phyloP scores from a whole-genome alignment of 1,284 basidiomycete genomes.

The Polyporus tsugae region DNA sequence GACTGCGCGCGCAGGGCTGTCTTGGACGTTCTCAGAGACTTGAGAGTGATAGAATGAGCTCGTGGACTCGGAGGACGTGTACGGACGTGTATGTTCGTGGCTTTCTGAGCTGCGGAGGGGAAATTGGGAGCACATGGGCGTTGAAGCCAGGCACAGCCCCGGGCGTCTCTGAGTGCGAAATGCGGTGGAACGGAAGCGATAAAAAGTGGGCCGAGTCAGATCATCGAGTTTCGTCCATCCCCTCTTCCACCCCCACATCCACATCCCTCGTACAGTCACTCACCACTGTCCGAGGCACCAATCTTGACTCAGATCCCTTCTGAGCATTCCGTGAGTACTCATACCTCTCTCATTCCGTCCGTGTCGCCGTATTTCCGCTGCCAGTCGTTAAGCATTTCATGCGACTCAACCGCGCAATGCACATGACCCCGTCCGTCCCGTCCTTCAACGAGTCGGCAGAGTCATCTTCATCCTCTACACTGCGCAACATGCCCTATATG shows the following conservation, averaged over 20 bases:
- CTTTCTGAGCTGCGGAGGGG: slow-evolving; percentile 19
- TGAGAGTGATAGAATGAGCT: not conserved
- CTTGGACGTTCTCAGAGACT: not conserved
- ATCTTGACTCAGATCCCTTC: slow-evolving; percentile 30
- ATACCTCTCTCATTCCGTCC: slow-evolving; percentile 32
- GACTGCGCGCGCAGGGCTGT: slow-evolving; percentile 29
- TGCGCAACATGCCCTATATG: slow-evolving; percentile 35
- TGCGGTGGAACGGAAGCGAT: slow-evolving; percentile 47
- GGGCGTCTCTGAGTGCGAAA: slow-evolving; percentile 54
- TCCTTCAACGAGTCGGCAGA: slow-evolving; percentile 32
- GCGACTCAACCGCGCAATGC: slow-evolving; percentile 28
- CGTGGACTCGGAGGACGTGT: slow-evolving; percentile 16
- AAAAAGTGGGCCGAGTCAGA: slow-evolving; percentile 50
- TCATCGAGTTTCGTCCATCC: slow-evolving; percentile 27
- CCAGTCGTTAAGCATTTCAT: slow-evolving; percentile 33
- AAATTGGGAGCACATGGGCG: slow-evolving; percentile 28
- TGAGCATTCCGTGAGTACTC: slow-evolving; percentile 40
- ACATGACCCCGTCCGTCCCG: slow-evolving; percentile 30
- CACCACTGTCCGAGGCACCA: slow-evolving; percentile 36
- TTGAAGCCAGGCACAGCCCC: slow-evolving; percentile 31
- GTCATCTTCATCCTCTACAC: slow-evolving; percentile 27
- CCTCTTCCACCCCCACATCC: slow-evolving; percentile 37
- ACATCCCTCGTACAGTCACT: slow-evolving; percentile 37
- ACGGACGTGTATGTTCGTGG: slow-evolving; percentile 19
- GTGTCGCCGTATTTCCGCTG: slow-evolving; percentile 37